A percentile compares a stretch with the other conserved stretches of the same genome.
These are phyloP conservation scores for Naumovozyma baii DNA, from an alignment of 805 yeast genomes.

Conservation along the genomic window DNA sequence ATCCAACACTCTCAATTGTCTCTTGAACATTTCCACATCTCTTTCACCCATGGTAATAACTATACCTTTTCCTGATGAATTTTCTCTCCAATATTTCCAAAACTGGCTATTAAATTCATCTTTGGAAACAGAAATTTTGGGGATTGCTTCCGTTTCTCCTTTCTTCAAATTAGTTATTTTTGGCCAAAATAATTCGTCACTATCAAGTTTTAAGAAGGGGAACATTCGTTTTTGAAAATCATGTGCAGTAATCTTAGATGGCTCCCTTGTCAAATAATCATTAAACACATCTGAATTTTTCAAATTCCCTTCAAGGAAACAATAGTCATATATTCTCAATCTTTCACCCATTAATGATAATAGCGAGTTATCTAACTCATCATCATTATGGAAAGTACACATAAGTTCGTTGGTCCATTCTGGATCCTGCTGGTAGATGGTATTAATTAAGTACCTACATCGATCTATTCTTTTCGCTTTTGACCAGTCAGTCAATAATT, in stretches of 20 bases:
- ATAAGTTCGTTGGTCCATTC: slow-evolving; percentile 17
- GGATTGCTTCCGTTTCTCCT: background rate
- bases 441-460: slow-evolving; percentile 17
- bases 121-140: background rate
- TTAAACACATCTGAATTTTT: slow-evolving; percentile 9
- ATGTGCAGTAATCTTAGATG: background rate
- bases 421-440: slow-evolving; percentile 11
- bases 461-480: slow-evolving; percentile 3
- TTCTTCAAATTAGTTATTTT: slow-evolving; percentile 9
- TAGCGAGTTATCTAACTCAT: slow-evolving; percentile 15
- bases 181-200: slow-evolving; percentile 17
- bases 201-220: slow-evolving; percentile 16
- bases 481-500: slow-evolving; percentile 1
- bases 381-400: slow-evolving; percentile 9
- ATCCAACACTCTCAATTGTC: slow-evolving; percentile 17
- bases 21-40: slow-evolving; percentile 12
- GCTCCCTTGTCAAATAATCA: slow-evolving; percentile 1
- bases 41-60: slow-evolving; percentile 18
- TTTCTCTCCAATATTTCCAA: slow-evolving; percentile 18
- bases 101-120: slow-evolving; percentile 14
- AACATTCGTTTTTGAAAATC: slow-evolving; percentile 14
- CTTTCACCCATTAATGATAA: slow-evolving; percentile 19
- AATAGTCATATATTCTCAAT: slow-evolving; percentile 22
- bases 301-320: slow-evolving; percentile 17
- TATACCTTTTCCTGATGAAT: slow-evolving; percentile 24